Evolutionary conservation across 2,329 filamentous ascomycete genomes (phyloP).

Genomic region (Incumbomyces delicatus): DNA sequence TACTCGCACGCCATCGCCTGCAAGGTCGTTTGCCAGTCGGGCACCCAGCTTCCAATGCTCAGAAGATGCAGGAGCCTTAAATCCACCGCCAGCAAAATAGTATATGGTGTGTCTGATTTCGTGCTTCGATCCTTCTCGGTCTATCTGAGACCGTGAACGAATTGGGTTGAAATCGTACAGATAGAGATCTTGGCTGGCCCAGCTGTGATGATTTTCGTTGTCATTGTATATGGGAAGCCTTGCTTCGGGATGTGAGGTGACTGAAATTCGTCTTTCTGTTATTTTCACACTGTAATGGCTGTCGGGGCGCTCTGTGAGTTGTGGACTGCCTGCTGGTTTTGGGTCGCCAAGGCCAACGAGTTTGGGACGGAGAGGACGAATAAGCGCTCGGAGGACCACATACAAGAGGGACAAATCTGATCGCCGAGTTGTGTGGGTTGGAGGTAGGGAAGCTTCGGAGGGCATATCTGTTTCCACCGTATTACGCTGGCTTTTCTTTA

Average conservation of each 20-base stretch:
- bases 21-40: conserved; percentile 35
- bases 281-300: conserved; percentile 1
- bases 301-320: conserved; percentile 18
- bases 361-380: conserved; percentile 14
- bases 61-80: conserved; percentile 40
- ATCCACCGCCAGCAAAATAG: conserved; percentile 49
- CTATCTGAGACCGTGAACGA: background rate
- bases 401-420: conserved; percentile 14
- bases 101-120: conserved; percentile 30
- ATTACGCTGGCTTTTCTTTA: too few species aligned
- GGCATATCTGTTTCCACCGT: too few species aligned
- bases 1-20: background rate
- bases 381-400: conserved; percentile 10
- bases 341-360: conserved; percentile 13
- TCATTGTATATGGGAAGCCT: background rate
- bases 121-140: background rate
- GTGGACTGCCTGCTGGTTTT: conserved; percentile 32
- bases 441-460: too few species aligned
- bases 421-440: conserved; percentile 4
- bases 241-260: background rate
- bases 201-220: background rate
- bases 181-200: background rate
- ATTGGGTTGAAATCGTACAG: background rate
- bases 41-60: conserved; percentile 46
- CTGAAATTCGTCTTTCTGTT: background rate